These are phyloP conservation scores for Aplosporella prunicola DNA, from an alignment of 2,329 filamentous ascomycete genomes.

Conservation along the genomic window DNA sequence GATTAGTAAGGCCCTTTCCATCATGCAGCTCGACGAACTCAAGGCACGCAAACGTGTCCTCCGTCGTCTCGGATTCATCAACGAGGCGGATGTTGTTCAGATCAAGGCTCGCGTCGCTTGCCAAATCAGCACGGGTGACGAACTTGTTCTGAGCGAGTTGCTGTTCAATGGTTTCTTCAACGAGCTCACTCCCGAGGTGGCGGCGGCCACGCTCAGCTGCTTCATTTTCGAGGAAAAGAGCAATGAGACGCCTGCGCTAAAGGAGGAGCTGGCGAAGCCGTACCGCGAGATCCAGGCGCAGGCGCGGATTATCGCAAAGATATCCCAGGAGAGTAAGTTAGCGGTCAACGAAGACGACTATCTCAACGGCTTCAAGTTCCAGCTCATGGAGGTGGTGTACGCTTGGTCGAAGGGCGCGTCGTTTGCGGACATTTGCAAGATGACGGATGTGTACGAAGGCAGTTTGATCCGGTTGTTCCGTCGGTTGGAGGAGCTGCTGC, in stretches of 20 bases:
- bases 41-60: constrained; percentile 94
- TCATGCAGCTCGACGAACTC: constrained; percentile 89
- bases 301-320: constrained; percentile 80
- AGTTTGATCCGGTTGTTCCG: constrained; percentile 94
- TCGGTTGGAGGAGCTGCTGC: constrained; percentile 81
- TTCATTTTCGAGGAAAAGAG: constrained; percentile 98
- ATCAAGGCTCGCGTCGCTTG: constrained; percentile 95
- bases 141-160: constrained; percentile 83
- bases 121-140: constrained; percentile 94
- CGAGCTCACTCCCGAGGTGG: constrained; percentile 78
- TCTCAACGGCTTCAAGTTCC: constrained; percentile 77
- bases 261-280: constrained; percentile 78
- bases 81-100: constrained; percentile 89
- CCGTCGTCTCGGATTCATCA: constrained; percentile 88
- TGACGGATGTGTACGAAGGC: constrained; percentile 97
- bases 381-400: constrained; percentile 94
- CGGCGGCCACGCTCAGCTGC: constrained; percentile 76
- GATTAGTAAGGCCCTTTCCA: constrained; percentile 73
- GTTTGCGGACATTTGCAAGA: constrained; percentile 95
- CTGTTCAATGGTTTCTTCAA: constrained; percentile 98
- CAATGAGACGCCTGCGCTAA: constrained; percentile 59
- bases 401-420: constrained; percentile 83
- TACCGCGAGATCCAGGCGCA: constrained; percentile 80
- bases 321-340: constrained; percentile 89
- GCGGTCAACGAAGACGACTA: constrained; percentile 94